Evolutionary conservation across 768 basidiomycete species (phyloP).

Genomic region (Hydnomerulius pinastri): DNA sequence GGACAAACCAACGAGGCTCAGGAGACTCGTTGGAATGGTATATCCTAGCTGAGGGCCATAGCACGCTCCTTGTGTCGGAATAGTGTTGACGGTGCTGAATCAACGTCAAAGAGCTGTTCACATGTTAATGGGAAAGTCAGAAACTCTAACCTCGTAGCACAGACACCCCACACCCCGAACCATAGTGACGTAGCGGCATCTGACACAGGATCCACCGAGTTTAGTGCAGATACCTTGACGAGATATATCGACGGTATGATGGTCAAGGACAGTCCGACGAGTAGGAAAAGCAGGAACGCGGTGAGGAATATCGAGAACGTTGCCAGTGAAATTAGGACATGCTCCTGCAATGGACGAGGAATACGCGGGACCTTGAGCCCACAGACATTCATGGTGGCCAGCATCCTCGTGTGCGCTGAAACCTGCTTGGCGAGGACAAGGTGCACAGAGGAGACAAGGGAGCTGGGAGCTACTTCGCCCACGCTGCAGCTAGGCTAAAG

Average conservation of each 20-base stretch:
- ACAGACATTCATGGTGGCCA: constrained; percentile 14
- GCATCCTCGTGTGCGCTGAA: constrained; percentile 12
- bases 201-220: constrained; percentile 39
- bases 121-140: background rate
- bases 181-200: constrained; percentile 59
- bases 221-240: constrained; percentile 42
- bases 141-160: constrained; percentile 52
- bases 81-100: constrained; percentile 11
- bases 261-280: constrained; percentile 74
- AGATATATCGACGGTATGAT: constrained; percentile 74
- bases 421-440: background rate
- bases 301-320: constrained; percentile 52
- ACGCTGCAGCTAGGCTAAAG: background rate
- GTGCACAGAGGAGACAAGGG: background rate
- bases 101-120: background rate
- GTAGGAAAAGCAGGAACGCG: constrained; percentile 72
- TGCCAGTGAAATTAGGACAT: constrained; percentile 48
- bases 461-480: background rate
- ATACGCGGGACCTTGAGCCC: constrained; percentile 14
- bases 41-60: constrained; percentile 72
- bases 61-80: constrained; percentile 43
- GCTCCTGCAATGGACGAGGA: constrained; percentile 42
- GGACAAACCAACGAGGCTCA: constrained; percentile 46
- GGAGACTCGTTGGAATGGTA: constrained; percentile 49
- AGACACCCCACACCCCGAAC: constrained; percentile 86